Percentiles rank a stretch among this genome's conserved stretches.
These are phyloP conservation scores for Moelleriella libera DNA, from an alignment of 2,329 filamentous ascomycete genomes.

Conservation along the genomic window DNA sequence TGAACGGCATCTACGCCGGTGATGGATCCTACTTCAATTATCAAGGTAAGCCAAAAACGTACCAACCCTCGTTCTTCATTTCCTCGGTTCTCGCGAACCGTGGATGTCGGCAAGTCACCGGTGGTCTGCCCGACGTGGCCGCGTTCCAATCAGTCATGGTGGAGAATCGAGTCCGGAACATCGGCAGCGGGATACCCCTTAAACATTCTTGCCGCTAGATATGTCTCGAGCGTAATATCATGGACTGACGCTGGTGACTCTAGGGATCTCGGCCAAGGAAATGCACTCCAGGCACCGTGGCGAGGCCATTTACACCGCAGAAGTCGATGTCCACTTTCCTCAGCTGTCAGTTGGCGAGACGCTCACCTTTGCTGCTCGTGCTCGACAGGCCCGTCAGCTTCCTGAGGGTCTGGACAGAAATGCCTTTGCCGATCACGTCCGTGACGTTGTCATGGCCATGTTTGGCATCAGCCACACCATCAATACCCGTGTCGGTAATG, in stretches of 20 bases:
- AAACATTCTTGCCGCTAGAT: no score
- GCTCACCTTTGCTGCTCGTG: slow-evolving; percentile 60
- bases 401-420: slow-evolving; percentile 41
- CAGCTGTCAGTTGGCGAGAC: slow-evolving; percentile 67
- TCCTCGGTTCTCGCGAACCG: no score
- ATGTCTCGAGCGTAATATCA: no score
- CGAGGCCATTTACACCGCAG: slow-evolving; percentile 77
- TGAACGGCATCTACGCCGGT: slow-evolving; percentile 64
- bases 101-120: no score
- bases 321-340: slow-evolving; percentile 72
- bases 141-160: no score
- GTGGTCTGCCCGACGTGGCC: no score
- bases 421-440: slow-evolving; percentile 38
- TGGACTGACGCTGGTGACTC: no score
- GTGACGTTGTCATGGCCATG: slow-evolving; percentile 62
- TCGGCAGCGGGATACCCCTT: no score
- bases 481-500: slow-evolving; percentile 61
- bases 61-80: no score
- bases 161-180: no score
- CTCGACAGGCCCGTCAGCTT: slow-evolving; percentile 48
- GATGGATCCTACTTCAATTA: slow-evolving; percentile 66
- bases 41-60: slow-evolving; percentile 39
- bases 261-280: slow-evolving; percentile 51
- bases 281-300: slow-evolving; percentile 70
- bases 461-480: slow-evolving; percentile 61